Evolutionary conservation across 441 rosid genomes (phyloP).

Genomic region (Sinapis alba): DNA sequence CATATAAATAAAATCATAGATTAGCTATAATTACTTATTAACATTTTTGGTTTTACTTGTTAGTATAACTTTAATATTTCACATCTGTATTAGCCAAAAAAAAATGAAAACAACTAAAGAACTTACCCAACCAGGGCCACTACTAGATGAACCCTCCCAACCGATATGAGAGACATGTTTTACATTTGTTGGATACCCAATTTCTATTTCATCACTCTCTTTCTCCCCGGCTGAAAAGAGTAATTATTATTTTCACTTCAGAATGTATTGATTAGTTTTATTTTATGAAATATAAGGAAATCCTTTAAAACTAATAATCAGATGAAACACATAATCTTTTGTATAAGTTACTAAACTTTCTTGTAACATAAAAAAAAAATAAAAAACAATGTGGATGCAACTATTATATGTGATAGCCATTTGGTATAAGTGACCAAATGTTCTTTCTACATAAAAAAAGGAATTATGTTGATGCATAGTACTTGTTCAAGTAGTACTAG

Average conservation of each 20-base stretch:
- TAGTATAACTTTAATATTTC: background rate
- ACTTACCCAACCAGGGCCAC: slow-evolving; percentile 64
- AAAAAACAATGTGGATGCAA: background rate
- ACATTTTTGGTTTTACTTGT: background rate
- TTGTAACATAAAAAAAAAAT: background rate
- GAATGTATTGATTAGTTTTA: background rate
- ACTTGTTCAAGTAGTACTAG: background rate
- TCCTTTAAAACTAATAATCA: background rate
- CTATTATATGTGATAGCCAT: background rate
- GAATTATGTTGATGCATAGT: background rate
- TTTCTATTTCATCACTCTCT: slow-evolving; percentile 58
- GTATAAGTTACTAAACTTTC: background rate
- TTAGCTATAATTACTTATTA: slow-evolving; percentile 3
- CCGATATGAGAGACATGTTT: slow-evolving; percentile 78
- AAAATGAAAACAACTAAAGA: background rate
- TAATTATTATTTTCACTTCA: background rate
- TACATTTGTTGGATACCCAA: slow-evolving; percentile 76
- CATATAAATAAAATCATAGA: background rate
- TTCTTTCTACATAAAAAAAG: background rate
- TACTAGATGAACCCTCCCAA: slow-evolving; percentile 60
- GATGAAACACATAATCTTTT: background rate
- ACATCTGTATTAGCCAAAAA: background rate
- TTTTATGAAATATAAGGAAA: background rate
- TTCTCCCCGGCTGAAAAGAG: slow-evolving; percentile 39
- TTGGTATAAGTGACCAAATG: background rate